phyloP scores from a whole-genome alignment of 306 rosid genomes.

The Gleditsia sinensis region DNA sequence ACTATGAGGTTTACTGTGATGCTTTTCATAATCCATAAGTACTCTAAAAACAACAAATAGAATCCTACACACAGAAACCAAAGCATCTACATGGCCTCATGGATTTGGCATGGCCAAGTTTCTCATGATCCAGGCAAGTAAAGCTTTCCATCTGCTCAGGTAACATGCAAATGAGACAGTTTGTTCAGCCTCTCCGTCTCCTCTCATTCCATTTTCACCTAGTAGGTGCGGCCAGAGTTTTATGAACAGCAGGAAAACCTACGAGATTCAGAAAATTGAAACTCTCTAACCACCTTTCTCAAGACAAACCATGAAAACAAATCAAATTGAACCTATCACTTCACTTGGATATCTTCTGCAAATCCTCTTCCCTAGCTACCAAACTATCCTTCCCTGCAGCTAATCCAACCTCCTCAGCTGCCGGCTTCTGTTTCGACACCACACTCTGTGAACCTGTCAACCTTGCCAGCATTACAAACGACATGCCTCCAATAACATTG shows the following conservation, averaged over 20 bases:
- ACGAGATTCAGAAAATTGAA: constrained; percentile 18
- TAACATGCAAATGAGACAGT: constrained; percentile 25
- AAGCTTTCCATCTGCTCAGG: background rate
- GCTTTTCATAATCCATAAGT: background rate
- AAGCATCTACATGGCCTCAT: constrained; percentile 26
- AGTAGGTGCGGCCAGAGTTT: background rate
- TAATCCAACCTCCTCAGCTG: constrained; percentile 32
- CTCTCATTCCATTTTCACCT: too few species aligned
- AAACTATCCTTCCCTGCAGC: constrained; percentile 55
- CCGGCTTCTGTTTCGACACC: constrained; percentile 37
- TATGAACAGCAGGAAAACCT: constrained; percentile 26
- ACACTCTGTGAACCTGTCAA: constrained; percentile 79
- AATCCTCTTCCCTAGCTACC: constrained; percentile 47
- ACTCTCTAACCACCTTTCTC: constrained; percentile 30
- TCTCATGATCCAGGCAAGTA: background rate
- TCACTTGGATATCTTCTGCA: constrained; percentile 60
- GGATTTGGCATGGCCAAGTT: constrained; percentile 23
- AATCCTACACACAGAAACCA: constrained; percentile 24
- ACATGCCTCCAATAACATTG: constrained; percentile 86
- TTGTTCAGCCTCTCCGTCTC: constrained; percentile 18
- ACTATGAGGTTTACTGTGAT: background rate
- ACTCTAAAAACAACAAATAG: constrained; percentile 22
- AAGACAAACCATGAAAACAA: too few species aligned
- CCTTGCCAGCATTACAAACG: constrained; percentile 87
- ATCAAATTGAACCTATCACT: background rate